phyloP scores from a whole-genome alignment of 495 filamentous ascomycete species.

The Xylaria palmicola region DNA sequence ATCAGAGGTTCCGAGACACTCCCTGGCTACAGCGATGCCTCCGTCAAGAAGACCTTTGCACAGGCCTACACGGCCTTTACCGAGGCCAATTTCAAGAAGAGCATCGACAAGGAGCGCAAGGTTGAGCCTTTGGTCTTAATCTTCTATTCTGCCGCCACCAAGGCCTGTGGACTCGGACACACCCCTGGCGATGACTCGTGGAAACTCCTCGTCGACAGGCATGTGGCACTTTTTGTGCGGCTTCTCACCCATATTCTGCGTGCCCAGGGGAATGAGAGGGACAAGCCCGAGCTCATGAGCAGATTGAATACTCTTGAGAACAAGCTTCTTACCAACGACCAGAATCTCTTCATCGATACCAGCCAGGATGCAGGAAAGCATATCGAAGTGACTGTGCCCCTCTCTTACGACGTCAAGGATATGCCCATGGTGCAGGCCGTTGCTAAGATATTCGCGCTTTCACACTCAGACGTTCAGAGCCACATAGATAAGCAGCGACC shows the following conservation, averaged over 20 bases:
- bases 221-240: slow-evolving; percentile 92
- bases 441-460: slow-evolving; percentile 76
- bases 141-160: slow-evolving; percentile 68
- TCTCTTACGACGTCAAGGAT: slow-evolving; percentile 91
- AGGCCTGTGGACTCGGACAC: slow-evolving; percentile 83
- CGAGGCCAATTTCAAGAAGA: slow-evolving; percentile 77
- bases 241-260: slow-evolving; percentile 77
- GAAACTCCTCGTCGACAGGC: slow-evolving; percentile 90
- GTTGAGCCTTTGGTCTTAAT: slow-evolving; percentile 93
- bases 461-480: slow-evolving; percentile 71
- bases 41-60: slow-evolving; percentile 89
- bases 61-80: slow-evolving; percentile 67
- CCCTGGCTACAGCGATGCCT: slow-evolving; percentile 82
- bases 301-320: slow-evolving; percentile 81
- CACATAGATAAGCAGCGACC: slow-evolving; percentile 81
- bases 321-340: slow-evolving; percentile 92
- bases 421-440: slow-evolving; percentile 93
- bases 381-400: slow-evolving; percentile 74
- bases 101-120: slow-evolving; percentile 92
- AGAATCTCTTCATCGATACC: slow-evolving; percentile 68
- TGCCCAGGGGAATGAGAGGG: slow-evolving; percentile 68
- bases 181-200: slow-evolving; percentile 80
- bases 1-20: slow-evolving; percentile 61
- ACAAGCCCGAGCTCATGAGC: slow-evolving; percentile 76
- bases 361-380: slow-evolving; percentile 55